phyloP scores from a whole-genome alignment of 192 early-diverging fungal species.

The Helicostylum pulchrum region DNA sequence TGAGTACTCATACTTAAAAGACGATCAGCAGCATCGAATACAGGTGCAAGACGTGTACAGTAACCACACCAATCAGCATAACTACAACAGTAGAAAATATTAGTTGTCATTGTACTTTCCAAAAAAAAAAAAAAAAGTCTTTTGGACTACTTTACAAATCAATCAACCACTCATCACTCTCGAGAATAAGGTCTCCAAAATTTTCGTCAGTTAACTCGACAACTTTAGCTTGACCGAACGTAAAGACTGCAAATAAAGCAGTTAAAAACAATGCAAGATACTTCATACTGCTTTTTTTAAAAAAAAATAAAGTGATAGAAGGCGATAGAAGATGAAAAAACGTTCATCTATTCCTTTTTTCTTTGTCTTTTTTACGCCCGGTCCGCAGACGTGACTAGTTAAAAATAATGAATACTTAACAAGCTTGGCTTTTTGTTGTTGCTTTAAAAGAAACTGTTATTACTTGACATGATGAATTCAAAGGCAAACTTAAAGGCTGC shows the following conservation, averaged over 20 bases:
- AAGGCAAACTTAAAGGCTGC: slow-evolving; percentile 46
- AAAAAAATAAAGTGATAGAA: too few relatives aligned
- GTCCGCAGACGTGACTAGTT: too few relatives aligned
- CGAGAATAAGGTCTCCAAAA: slow-evolving; percentile 15
- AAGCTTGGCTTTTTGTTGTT: too few relatives aligned
- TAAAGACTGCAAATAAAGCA: too few relatives aligned
- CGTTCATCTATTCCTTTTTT: background rate
- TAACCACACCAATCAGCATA: slow-evolving; percentile 35
- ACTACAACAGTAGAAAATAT: slow-evolving; percentile 3
- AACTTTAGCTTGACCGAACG: background rate
- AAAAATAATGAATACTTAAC: too few relatives aligned
- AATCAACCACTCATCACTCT: slow-evolving; percentile 25
- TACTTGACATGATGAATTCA: slow-evolving; percentile 17
- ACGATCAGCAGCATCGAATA: slow-evolving; percentile 16
- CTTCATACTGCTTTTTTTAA: too few relatives aligned
- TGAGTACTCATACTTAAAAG: background rate
- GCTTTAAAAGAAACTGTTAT: too few relatives aligned
- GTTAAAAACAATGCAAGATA: too few relatives aligned
- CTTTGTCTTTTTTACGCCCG: background rate
- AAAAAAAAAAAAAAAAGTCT: background rate
- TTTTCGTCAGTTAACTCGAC: slow-evolving; percentile 18
- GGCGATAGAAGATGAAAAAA: background rate
- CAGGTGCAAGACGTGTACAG: slow-evolving; percentile 23
- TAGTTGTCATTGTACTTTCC: background rate
- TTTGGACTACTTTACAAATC: slow-evolving; percentile 29